A percentile compares a stretch with the other conserved stretches of the same genome.
Evolutionary conservation across 2,329 filamentous ascomycete genomes (phyloP).

Genomic region (Aspergillus awamori): DNA sequence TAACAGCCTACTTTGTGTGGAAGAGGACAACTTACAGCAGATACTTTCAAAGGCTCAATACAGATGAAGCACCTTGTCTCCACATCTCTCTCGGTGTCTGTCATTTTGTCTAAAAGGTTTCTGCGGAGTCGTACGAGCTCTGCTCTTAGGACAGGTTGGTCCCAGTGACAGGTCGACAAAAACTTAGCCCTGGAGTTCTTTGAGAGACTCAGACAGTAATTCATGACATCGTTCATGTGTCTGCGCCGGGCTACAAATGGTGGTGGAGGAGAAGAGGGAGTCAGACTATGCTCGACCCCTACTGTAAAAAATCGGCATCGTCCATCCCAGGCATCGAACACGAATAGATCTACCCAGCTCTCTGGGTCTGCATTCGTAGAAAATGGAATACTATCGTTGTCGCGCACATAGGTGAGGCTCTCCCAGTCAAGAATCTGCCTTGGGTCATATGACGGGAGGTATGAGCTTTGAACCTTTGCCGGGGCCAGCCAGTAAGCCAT

Average conservation of each 20-base stretch:
- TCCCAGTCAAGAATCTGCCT: constrained; percentile 49
- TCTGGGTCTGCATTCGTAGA: constrained; percentile 42
- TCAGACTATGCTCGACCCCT: constrained; percentile 34
- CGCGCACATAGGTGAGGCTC: constrained; percentile 38
- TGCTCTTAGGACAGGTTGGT: constrained; percentile 81
- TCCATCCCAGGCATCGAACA: constrained; percentile 61
- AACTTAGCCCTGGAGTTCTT: constrained; percentile 58
- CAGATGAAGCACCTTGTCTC: constrained; percentile 67
- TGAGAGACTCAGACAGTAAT: constrained; percentile 81
- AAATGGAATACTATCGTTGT: constrained; percentile 51
- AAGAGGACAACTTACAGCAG: constrained; percentile 60
- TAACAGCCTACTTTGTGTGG: neutral
- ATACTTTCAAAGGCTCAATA: constrained; percentile 75
- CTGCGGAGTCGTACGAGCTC: constrained; percentile 75
- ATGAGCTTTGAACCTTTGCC: constrained; percentile 26
- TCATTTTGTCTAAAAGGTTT: constrained; percentile 75
- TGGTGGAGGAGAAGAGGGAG: constrained; percentile 40
- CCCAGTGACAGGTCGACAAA: constrained; percentile 56
- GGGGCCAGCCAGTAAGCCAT: constrained; percentile 87
- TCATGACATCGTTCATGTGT: constrained; percentile 68
- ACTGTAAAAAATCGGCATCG: constrained; percentile 60
- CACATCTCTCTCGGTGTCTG: constrained; percentile 52
- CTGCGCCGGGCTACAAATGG: constrained; percentile 39
- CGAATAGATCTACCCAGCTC: constrained; percentile 53
- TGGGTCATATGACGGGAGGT: constrained; percentile 7